Conservation (phyloP, 2,329 filamentous ascomycete genomes). For the Sarocladium oryzae region DNA sequence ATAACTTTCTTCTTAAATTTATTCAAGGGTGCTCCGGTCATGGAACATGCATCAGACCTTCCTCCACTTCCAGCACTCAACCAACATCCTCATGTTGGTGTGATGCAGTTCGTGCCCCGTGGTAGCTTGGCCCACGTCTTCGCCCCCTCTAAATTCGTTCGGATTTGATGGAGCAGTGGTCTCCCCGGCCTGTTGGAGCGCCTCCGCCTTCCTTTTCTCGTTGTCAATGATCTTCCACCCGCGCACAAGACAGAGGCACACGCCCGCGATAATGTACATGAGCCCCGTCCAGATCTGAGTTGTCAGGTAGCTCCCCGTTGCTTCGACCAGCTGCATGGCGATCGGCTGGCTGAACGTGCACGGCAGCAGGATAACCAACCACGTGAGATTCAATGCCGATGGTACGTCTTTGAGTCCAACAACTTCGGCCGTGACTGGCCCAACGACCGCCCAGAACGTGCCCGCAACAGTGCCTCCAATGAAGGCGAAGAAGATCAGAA, state of each 20-base stretch:
- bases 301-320: constrained; percentile 40
- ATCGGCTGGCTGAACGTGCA: constrained; percentile 63
- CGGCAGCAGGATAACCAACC: constrained; percentile 65
- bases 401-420: constrained; percentile 64
- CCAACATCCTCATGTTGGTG: constrained; percentile 22
- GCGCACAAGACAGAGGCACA: constrained; percentile 25
- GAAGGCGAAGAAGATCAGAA: constrained; percentile 65
- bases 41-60: constrained; percentile 18
- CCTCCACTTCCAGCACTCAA: constrained; percentile 23
- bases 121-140: not conserved
- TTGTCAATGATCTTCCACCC: constrained; percentile 32
- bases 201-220: constrained; percentile 23
- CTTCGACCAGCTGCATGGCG: constrained; percentile 46
- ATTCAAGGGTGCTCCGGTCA: not conserved
- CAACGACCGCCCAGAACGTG: constrained; percentile 63
- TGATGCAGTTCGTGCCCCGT: not conserved
- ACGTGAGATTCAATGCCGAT: constrained; percentile 61
- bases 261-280: constrained; percentile 48
- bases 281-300: constrained; percentile 54
- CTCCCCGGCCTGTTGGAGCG: constrained; percentile 22
- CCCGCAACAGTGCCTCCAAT: constrained; percentile 66
- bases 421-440: constrained; percentile 66
- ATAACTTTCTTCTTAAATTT: too few relatives aligned
- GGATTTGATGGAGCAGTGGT: constrained; percentile 12
- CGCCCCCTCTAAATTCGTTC: not conserved